Percentiles rank a stretch among this genome's conserved stretches.
Conservation (phyloP, 2,329 filamentous ascomycete genomes). For the Colletotrichum tabaci region DNA sequence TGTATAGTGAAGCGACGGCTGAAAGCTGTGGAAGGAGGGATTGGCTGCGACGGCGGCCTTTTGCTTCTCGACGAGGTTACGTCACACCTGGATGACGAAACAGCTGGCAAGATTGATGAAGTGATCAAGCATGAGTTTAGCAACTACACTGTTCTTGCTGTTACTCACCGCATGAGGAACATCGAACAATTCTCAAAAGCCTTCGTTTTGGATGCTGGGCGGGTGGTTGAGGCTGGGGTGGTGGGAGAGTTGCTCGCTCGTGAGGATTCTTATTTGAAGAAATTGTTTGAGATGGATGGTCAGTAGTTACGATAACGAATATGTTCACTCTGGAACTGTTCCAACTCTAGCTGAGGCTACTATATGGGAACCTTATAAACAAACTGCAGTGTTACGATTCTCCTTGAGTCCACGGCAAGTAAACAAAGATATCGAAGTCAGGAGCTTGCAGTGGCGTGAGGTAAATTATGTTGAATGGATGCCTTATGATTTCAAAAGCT, state of each 20-base stretch:
- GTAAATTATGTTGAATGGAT: too few species aligned
- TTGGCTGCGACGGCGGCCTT: slow-evolving; percentile 41
- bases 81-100: slow-evolving; percentile 51
- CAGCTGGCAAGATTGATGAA: slow-evolving; percentile 49
- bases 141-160: slow-evolving; percentile 62
- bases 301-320: neutral
- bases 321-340: too few species aligned
- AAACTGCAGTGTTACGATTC: too few species aligned
- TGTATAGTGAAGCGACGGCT: slow-evolving; percentile 66
- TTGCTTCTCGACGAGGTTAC: slow-evolving; percentile 53
- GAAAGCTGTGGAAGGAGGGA: neutral
- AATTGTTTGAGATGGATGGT: neutral
- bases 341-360: too few species aligned
- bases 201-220: slow-evolving; percentile 52
- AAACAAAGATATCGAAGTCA: too few species aligned
- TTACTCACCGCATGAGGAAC: slow-evolving; percentile 56
- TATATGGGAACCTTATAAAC: too few species aligned
- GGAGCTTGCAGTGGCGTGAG: too few species aligned
- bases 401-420: too few species aligned
- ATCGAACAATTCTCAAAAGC: slow-evolving; percentile 63
- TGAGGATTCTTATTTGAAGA: neutral
- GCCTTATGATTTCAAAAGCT: too few species aligned
- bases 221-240: slow-evolving; percentile 42
- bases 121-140: slow-evolving; percentile 50
- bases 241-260: neutral